A percentile compares a stretch with the other conserved stretches of the same genome.
phyloP scores from a whole-genome alignment of 495 filamentous ascomycete species.

The Neurospora cerealis region DNA sequence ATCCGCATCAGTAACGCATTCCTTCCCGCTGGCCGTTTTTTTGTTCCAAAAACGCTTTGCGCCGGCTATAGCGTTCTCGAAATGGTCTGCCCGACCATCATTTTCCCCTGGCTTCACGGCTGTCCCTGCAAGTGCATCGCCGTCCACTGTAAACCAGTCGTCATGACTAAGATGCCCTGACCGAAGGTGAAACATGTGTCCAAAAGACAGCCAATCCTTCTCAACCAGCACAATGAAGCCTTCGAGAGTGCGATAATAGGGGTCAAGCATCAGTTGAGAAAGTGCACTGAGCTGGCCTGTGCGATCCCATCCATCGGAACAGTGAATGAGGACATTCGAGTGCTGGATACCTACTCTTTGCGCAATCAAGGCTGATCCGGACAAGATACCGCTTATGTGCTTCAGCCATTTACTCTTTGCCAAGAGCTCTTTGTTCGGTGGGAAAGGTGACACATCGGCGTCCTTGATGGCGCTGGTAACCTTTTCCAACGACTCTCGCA shows the following conservation, averaged over 20 bases:
- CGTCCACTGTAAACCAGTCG: constrained; percentile 90
- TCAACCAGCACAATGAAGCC: constrained; percentile 93
- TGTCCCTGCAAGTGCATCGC: constrained; percentile 46
- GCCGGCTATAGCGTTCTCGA: constrained; percentile 78
- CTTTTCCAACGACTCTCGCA: constrained; percentile 83
- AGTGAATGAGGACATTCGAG: constrained; percentile 92
- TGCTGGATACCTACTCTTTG: constrained; percentile 84
- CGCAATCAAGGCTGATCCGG: constrained; percentile 75
- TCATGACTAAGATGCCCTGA: constrained; percentile 80
- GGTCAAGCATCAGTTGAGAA: constrained; percentile 87
- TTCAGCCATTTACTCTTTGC: constrained; percentile 84
- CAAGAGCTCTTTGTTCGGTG: constrained; percentile 75
- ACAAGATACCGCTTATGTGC: constrained; percentile 76
- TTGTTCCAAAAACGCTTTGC: constrained; percentile 87
- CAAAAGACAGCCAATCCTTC: constrained; percentile 97
- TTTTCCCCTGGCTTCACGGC: constrained; percentile 44
- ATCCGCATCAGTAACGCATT: constrained; percentile 45
- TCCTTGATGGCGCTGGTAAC: constrained; percentile 89
- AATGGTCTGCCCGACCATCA: constrained; percentile 56
- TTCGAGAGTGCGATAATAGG: constrained; percentile 89
- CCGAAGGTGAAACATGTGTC: constrained; percentile 91
- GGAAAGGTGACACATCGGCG: constrained; percentile 73
- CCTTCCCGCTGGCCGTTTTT: constrained; percentile 58
- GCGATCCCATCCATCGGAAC: constrained; percentile 97
- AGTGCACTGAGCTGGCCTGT: constrained; percentile 94